phyloP scores from a whole-genome alignment of 345 rosid genomes.

The Brassica incana region DNA sequence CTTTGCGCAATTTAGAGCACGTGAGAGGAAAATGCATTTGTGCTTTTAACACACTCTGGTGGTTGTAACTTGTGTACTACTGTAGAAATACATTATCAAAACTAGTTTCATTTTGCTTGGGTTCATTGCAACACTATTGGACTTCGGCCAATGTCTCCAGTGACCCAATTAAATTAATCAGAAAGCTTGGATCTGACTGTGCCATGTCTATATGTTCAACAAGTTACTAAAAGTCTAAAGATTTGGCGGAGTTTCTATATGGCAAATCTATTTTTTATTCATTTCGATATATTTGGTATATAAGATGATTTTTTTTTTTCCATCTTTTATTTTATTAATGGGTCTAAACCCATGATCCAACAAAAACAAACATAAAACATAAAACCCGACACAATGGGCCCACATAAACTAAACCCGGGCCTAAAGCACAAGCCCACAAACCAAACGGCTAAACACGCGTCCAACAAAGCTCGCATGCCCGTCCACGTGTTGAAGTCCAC shows the following conservation, averaged over 20 bases:
- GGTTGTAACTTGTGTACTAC: neutral
- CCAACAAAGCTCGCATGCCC: no score
- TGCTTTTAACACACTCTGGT: neutral
- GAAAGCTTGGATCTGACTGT: neutral
- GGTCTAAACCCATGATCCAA: no score
- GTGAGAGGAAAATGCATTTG: neutral
- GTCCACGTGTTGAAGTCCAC: no score
- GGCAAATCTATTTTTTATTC: neutral
- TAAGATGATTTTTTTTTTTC: no score
- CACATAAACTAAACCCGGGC: no score
- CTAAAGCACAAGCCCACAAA: no score
- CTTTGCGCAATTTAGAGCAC: constrained; percentile 13
- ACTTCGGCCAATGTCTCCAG: neutral
- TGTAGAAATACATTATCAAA: neutral
- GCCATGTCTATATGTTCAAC: neutral
- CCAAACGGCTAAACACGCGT: no score
- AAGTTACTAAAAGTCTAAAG: neutral
- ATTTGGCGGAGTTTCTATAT: neutral
- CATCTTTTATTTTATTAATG: no score
- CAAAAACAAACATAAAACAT: no score
- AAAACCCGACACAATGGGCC: no score
- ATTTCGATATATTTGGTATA: constrained; percentile 3
- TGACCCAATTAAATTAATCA: neutral
- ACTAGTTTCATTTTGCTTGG: neutral
- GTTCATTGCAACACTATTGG: neutral